Percentiles rank a stretch among this genome's conserved stretches.
These are phyloP conservation scores for Exobasidium rhododendri DNA, from an alignment of 1,284 basidiomycete genomes.

Conservation along the genomic window DNA sequence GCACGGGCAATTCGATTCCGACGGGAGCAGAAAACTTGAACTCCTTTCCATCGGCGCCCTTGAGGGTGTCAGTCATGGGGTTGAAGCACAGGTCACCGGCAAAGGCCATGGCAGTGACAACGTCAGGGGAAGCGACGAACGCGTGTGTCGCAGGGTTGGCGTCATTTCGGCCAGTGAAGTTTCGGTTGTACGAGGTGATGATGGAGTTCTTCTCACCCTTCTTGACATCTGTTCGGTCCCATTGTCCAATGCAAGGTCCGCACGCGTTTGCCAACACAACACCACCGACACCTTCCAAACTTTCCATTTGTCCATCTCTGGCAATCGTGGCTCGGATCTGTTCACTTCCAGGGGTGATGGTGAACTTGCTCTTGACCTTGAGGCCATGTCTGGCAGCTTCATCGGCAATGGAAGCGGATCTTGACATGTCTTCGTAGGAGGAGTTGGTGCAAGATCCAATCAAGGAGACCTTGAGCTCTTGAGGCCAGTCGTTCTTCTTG, in stretches of 20 bases:
- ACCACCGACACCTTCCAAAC: constrained; percentile 83
- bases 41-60: constrained; percentile 85
- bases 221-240: constrained; percentile 93
- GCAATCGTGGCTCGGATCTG: constrained; percentile 96
- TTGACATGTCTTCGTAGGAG: constrained; percentile 99
- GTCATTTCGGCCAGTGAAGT: constrained; percentile 99
- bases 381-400: constrained; percentile 85
- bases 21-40: constrained; percentile 93
- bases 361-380: constrained; percentile 87
- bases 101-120: constrained; percentile 96
- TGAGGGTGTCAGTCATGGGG: constrained; percentile 86
- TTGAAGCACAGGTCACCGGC: constrained; percentile 94
- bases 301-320: constrained; percentile 87
- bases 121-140: constrained; percentile 95
- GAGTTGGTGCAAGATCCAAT: constrained; percentile 99
- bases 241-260: constrained; percentile 98
- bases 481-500: constrained; percentile 94
- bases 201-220: constrained; percentile 89
- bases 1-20: constrained; percentile 87
- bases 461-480: constrained; percentile 92
- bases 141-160: constrained; percentile 99
- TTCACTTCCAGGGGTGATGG: constrained; percentile 96
- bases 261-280: constrained; percentile 96
- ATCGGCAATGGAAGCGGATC: constrained; percentile 86
- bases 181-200: constrained; percentile 99